These are phyloP conservation scores for Paramecium primaurelia DNA, from an alignment of 73 alveolate genomes.

Conservation along the genomic window DNA sequence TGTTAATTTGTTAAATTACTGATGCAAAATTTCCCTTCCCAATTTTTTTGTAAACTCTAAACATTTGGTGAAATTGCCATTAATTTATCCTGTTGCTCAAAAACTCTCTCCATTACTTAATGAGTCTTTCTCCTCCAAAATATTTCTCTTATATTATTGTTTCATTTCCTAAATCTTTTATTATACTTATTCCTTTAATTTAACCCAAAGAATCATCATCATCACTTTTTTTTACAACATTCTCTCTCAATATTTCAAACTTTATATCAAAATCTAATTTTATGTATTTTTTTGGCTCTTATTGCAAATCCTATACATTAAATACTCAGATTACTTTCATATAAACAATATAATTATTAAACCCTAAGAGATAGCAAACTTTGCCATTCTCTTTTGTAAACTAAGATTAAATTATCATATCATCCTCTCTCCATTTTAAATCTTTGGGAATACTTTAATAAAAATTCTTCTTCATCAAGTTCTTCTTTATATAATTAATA, in stretches of 20 bases:
- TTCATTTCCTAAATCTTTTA: not conserved
- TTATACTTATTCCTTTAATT: not conserved
- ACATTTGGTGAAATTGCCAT: constrained; percentile 30
- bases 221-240: not conserved
- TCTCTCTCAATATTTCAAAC: not conserved
- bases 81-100: not conserved
- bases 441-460: not conserved
- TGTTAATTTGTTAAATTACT: not conserved
- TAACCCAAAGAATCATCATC: constrained; percentile 24
- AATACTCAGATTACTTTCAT: not conserved
- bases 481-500: not conserved
- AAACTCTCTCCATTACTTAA: not conserved
- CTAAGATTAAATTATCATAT: not conserved
- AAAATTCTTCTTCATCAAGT: not conserved
- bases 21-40: constrained; percentile 41
- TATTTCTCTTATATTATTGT: not conserved
- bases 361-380: not conserved
- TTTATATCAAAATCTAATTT: not conserved
- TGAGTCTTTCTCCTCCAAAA: not conserved
- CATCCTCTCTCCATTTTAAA: not conserved
- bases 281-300: not conserved
- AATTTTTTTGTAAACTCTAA: not conserved
- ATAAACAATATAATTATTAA: not conserved
- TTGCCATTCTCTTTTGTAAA: not conserved
- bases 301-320: not conserved